Evolutionary conservation across 2,329 filamentous ascomycete genomes (phyloP).

Genomic region (Tothia fuscella): DNA sequence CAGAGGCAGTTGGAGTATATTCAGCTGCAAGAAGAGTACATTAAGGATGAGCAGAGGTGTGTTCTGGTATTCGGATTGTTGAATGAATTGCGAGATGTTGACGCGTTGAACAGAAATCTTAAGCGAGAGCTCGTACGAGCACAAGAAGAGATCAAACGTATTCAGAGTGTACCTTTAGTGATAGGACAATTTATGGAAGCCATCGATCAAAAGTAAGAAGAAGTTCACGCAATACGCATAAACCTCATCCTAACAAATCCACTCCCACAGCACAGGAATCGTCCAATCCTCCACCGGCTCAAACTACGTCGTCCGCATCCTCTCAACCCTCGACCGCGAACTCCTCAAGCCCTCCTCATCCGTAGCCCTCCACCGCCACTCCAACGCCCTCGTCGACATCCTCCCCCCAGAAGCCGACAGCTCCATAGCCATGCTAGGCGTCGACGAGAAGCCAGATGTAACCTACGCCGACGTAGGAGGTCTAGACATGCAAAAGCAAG

Average conservation of each 20-base stretch:
- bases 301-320: conserved; percentile 96
- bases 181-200: conserved; percentile 99
- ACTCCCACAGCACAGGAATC: conserved; percentile 66
- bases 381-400: conserved; percentile 96
- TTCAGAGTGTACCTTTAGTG: conserved; percentile 93
- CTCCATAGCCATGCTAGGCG: conserved; percentile 94
- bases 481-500: conserved; percentile 98
- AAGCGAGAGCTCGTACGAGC: conserved; percentile 95
- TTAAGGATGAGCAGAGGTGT: conserved; percentile 97
- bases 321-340: conserved; percentile 96
- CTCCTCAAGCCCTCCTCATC: conserved; percentile 96
- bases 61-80: conserved; percentile 9
- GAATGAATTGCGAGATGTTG: background rate
- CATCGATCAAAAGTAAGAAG: conserved; percentile 87
- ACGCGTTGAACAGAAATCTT: conserved; percentile 52
- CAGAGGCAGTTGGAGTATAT: conserved; percentile 84
- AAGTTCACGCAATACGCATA: background rate
- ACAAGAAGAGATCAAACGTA: conserved; percentile 98
- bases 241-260: conserved; percentile 13
- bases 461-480: conserved; percentile 97
- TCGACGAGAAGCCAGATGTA: conserved; percentile 95
- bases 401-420: conserved; percentile 97
- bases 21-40: conserved; percentile 97
- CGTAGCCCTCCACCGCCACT: conserved; percentile 94
- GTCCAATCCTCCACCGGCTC: conserved; percentile 97